Evolutionary conservation across 2,329 filamentous ascomycete genomes (phyloP), one percentile per base, ranked within the genome.

Genomic region (Neocucurbitaria cava): DNA sequence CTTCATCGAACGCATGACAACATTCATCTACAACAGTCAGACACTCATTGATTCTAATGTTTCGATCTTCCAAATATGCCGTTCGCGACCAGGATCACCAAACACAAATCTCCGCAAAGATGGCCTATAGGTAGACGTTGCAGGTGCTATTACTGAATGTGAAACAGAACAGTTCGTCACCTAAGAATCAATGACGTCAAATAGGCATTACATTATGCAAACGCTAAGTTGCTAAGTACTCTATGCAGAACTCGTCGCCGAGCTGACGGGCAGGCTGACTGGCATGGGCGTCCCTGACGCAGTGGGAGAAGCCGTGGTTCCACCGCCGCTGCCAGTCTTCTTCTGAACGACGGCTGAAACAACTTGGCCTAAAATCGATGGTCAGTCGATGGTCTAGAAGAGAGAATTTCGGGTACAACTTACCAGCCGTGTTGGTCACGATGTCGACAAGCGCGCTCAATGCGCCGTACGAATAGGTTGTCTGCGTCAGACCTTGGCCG

Each of bases 391-490:
- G 7, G 17, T 3, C n/a, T 20, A 18, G 36, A 3, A 17, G 10
- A 6, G 24, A 18, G 11, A 13, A n/a, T 1, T 5, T 1, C n/a
- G n/a, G n/a, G 30, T 17, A 24, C 1, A 7, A 48, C 52, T 28
- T 53, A 61, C 61, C 62, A 1, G 82, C 78, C 1, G 79, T 67
- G 64, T 85, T 85, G 64, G 83, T 82, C 18, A 85, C 76, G 53
- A 86, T 83, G 51, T 85, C 79, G 13, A 86, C 81, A 52, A 86
- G 66, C 2, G 81, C 76, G 48, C 78, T 80, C 31, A 85, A 71
- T 26, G 82, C 75, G 20, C 76, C 72, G 59, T 85, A 85, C 4
- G 72, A 74, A 62, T 80, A 86, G n/a, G 79, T 81, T 72, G 82
- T 85, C 67, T 85, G 79, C 5, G 77, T 76, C 21, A 76, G 59